phyloP scores from a whole-genome alignment of 768 basidiomycete species.

The Coprinopsis strossmayeri region DNA sequence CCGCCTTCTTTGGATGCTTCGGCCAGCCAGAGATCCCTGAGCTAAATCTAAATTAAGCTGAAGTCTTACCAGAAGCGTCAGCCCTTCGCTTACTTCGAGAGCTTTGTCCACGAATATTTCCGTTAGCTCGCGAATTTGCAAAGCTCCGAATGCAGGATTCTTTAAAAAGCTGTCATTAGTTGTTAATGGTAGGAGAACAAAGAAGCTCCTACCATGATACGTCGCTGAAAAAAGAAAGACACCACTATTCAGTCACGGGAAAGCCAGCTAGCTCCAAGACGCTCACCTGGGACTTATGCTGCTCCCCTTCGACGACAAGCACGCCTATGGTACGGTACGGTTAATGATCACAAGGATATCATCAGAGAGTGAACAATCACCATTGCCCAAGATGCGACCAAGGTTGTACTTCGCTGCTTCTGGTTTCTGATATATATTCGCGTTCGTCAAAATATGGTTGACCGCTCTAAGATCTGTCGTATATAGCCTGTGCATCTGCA shows the following conservation, averaged over 20 bases:
- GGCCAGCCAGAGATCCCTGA: background rate
- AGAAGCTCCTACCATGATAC: conserved; percentile 30
- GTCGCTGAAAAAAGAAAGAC: conserved; percentile 23
- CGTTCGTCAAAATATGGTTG: conserved; percentile 56
- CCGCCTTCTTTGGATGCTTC: background rate
- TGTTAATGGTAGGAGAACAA: background rate
- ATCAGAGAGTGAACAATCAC: too few relatives aligned
- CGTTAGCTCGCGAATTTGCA: conserved; percentile 52
- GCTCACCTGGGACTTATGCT: conserved; percentile 40
- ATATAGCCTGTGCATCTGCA: conserved; percentile 38
- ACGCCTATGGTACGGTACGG: conserved; percentile 31
- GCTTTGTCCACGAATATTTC: conserved; percentile 53
- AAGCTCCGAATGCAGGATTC: conserved; percentile 64
- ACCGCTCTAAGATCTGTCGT: conserved; percentile 60
- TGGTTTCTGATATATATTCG: conserved; percentile 51
- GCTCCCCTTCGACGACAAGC: conserved; percentile 41
- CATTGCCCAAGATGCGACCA: conserved; percentile 35
- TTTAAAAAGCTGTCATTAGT: conserved; percentile 12
- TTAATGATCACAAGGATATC: too few relatives aligned
- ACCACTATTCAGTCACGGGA: background rate
- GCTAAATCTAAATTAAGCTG: background rate
- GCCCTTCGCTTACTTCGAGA: conserved; percentile 28
- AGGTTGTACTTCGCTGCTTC: conserved; percentile 30
- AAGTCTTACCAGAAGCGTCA: background rate
- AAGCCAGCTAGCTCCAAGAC: too few relatives aligned